Evolutionary conservation across 306 rosid genomes (phyloP).

Genomic region (Acacia melanoxylon): DNA sequence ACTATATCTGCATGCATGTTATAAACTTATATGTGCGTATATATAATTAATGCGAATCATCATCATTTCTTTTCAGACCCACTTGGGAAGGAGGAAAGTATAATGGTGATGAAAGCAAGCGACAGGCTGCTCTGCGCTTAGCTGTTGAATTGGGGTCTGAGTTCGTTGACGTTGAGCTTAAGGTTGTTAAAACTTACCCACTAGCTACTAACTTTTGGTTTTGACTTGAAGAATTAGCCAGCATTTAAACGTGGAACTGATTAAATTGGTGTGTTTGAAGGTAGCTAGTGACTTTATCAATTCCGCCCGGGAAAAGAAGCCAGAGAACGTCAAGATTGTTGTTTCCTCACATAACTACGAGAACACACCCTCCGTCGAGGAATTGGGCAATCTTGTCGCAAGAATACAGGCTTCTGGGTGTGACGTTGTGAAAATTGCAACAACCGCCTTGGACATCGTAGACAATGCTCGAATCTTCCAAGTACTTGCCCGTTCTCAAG

Average conservation of each 20-base stretch:
- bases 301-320: constrained; percentile 48
- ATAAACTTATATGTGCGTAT: no score
- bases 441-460: constrained; percentile 63
- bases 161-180: constrained; percentile 61
- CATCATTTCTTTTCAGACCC: constrained; percentile 42
- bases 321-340: constrained; percentile 52
- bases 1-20: no score
- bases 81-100: constrained; percentile 68
- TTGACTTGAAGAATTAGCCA: neutral
- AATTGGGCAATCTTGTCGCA: constrained; percentile 58
- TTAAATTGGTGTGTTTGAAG: constrained; percentile 31
- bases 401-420: constrained; percentile 66
- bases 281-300: constrained; percentile 53
- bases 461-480: constrained; percentile 63
- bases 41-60: no score
- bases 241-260: neutral
- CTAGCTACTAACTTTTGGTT: neutral
- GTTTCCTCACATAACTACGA: constrained; percentile 74
- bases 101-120: constrained; percentile 55
- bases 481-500: constrained; percentile 57
- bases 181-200: constrained; percentile 31
- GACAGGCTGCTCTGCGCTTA: constrained; percentile 45
- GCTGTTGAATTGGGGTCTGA: constrained; percentile 58
- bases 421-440: constrained; percentile 68
- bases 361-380: constrained; percentile 58